These are phyloP conservation scores for Schizonepeta tenuifolia DNA, from an alignment of 257 asterid genomes.

Conservation along the genomic window DNA sequence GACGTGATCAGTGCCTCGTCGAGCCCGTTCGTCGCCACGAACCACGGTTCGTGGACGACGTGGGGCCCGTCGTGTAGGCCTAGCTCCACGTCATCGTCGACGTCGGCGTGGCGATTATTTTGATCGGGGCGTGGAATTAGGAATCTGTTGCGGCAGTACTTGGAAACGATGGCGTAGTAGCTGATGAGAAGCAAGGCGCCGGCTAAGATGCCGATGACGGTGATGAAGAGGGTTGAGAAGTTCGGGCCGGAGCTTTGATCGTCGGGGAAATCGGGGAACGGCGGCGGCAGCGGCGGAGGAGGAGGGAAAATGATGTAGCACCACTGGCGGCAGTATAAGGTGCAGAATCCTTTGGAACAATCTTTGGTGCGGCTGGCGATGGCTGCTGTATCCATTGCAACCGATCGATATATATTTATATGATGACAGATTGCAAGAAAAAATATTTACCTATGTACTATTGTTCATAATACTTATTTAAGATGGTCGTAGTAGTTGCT, in stretches of 20 bases:
- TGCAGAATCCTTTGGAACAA: conserved; percentile 59
- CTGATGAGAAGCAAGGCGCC: conserved; percentile 53
- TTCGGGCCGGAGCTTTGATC: conserved; percentile 30
- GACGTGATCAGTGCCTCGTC: conserved; percentile 50
- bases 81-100: conserved; percentile 16
- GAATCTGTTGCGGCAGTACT: conserved; percentile 39
- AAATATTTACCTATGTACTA: too few species aligned
- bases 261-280: conserved; percentile 38
- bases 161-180: conserved; percentile 55
- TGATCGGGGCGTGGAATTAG: conserved; percentile 23
- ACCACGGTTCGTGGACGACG: conserved; percentile 34
- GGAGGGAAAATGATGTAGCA: conserved; percentile 53
- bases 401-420: background rate
- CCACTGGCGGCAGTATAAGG: conserved; percentile 60
- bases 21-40: conserved; percentile 42
- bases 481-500: too few species aligned
- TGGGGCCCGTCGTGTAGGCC: conserved; percentile 36
- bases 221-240: conserved; percentile 53
- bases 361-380: conserved; percentile 44
- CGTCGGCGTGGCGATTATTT: background rate
- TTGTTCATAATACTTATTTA: too few species aligned
- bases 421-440: too few species aligned
- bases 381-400: conserved; percentile 32
- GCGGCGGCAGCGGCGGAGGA: conserved; percentile 40
- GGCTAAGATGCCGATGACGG: conserved; percentile 47